Evolutionary conservation across 2,329 filamentous ascomycete species (phyloP), one percentile per base, ranked within the genome.

Genomic region (Aureobasidium subglaciale): DNA sequence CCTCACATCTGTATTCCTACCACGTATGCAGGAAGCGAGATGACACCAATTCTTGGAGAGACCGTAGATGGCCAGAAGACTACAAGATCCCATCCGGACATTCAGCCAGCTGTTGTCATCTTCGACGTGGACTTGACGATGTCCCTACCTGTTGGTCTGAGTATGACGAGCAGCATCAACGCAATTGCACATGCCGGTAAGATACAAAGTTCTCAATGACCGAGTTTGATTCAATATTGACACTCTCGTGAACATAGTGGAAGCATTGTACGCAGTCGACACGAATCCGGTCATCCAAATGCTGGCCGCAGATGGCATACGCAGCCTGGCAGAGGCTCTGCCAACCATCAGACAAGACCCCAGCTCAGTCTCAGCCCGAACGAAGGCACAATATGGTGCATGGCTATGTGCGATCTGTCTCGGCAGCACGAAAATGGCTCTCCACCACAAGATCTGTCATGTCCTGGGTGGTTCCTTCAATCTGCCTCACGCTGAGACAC

Each of bases 381-480:
- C 32, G 2, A 4, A 35, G 13, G 82, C 81, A 11, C 74, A 81
- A 1, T 85, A 85, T 62, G 83, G 83, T 24, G 82, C 83, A 29
- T 86, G 81, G 81, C 76, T 86, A 1, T 85, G 81, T 61, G 82
- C 81, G 29, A 76, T 73, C 22, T 84, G 80, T 61, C 73, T 85
- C 1, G 82, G 82, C 5, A 78, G 72, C 58, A 79, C 81, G 2
- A 76, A 76, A 55, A 85, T 86, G 80, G 76, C 80, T 2, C 75
- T 86, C 15, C 84, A 86, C 64, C 83, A 86, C 67, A 87, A 86
- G 64, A 75, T 87, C 1, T 85, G 82, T 68, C 83, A 86, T 63
- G 80, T 79, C 0, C 71, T 86, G 1, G 83, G 82, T 22, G 83
- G 83, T 7, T 79, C 74, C 61, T 84, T 86, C 66, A 78, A 80